A percentile compares a stretch with the other conserved stretches of the same genome.
Conservation (phyloP, 768 basidiomycete genomes). For the Phlebiopsis flavidoalba region DNA sequence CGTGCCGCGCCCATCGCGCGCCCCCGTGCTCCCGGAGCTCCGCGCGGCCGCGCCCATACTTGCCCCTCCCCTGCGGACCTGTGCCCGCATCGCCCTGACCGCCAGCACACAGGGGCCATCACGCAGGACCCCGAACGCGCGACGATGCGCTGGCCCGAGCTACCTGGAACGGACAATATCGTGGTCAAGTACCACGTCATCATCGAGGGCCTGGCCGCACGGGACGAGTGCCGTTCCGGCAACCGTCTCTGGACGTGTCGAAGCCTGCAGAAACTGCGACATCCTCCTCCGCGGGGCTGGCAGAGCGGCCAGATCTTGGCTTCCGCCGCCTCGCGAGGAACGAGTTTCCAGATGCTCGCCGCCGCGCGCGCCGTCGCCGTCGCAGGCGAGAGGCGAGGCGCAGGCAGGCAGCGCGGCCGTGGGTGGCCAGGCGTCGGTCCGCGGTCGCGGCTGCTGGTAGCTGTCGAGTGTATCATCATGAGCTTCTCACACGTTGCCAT, state of each 20-base stretch:
- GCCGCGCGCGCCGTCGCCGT: constrained; percentile 6
- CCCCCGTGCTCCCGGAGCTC: no score
- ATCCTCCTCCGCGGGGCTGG: constrained; percentile 21
- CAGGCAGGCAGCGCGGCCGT: neutral
- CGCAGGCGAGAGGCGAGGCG: neutral
- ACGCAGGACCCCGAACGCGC: constrained; percentile 20
- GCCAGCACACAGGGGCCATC: constrained; percentile 14
- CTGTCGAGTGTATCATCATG: neutral
- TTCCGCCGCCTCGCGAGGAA: constrained; percentile 19
- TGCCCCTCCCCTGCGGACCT: neutral
- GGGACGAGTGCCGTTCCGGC: constrained; percentile 23
- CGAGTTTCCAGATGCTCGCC: constrained; percentile 15
- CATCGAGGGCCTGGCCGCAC: constrained; percentile 24
- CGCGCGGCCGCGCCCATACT: no score
- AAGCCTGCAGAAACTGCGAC: constrained; percentile 25
- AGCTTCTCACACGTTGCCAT: neutral
- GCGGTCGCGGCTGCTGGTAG: neutral
- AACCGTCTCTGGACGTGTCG: constrained; percentile 25
- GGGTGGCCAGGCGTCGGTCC: neutral
- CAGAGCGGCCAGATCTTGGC: constrained; percentile 15
- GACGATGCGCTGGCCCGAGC: constrained; percentile 22
- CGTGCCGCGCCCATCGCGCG: no score
- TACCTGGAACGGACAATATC: constrained; percentile 20
- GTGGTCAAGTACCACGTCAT: constrained; percentile 22
- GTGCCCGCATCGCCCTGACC: neutral